phyloP scores from a whole-genome alignment of 495 filamentous ascomycete genomes.

The Peziza echinospora region DNA sequence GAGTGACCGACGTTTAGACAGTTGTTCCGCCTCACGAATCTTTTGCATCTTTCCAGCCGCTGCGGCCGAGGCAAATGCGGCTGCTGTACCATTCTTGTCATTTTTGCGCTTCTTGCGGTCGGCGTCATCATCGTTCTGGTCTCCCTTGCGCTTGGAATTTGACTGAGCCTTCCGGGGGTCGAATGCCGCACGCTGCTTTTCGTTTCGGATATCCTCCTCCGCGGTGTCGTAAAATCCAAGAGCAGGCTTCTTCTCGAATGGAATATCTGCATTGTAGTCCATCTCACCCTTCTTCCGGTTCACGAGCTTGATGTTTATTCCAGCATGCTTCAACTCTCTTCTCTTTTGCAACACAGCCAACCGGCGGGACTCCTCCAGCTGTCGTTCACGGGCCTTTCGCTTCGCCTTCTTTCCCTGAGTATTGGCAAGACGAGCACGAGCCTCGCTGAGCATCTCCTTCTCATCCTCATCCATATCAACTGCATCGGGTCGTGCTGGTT shows the following conservation, averaged over 20 bases:
- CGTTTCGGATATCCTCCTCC: conserved; percentile 61
- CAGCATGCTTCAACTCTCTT: conserved; percentile 85
- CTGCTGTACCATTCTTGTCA: conserved; percentile 57
- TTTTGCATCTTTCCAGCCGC: conserved; percentile 92
- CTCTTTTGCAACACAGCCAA: conserved; percentile 84
- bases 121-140: conserved; percentile 61
- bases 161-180: conserved; percentile 89
- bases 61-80: conserved; percentile 64
- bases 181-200: conserved; percentile 68
- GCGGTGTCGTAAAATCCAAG: conserved; percentile 84
- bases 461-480: conserved; percentile 97
- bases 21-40: conserved; percentile 87
- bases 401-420: conserved; percentile 99
- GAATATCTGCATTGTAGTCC: conserved; percentile 98
- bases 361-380: conserved; percentile 81
- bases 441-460: conserved; percentile 97
- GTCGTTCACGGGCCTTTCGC: conserved; percentile 84
- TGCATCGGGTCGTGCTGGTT: conserved; percentile 89
- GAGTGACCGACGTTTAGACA: conserved; percentile 66
- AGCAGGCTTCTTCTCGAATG: conserved; percentile 80
- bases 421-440: conserved; percentile 84
- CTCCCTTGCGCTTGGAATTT: conserved; percentile 86
- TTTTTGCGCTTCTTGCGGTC: conserved; percentile 63
- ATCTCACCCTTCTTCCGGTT: conserved; percentile 86
- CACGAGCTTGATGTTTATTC: conserved; percentile 94